These are phyloP conservation scores for Acer saccharum DNA, from an alignment of 345 rosid genomes.

Conservation along the genomic window DNA sequence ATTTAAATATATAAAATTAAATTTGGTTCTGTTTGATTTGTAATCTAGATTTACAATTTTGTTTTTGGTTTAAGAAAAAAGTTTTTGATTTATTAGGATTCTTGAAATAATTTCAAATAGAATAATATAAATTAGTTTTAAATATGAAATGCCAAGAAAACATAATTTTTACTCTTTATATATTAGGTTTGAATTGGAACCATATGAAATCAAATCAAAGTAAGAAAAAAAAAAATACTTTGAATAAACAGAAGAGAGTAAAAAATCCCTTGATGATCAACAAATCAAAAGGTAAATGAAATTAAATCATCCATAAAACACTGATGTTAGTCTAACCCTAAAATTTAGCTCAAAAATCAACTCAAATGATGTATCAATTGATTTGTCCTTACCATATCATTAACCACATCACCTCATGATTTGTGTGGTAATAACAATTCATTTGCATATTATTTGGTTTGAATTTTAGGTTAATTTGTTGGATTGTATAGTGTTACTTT, in stretches of 20 bases:
- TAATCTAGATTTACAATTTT: not conserved
- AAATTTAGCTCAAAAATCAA: no score
- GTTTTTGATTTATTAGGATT: not conserved
- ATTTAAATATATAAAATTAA: not conserved
- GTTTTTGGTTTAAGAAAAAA: not conserved
- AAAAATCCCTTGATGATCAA: not conserved
- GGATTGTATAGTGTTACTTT: no score
- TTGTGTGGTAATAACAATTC: no score
- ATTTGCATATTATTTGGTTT: no score
- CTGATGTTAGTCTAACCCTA: no score
- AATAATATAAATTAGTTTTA: not conserved
- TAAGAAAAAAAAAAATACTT: not conserved
- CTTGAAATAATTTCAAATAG: not conserved
- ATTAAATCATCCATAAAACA: not conserved
- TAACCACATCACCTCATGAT: no score
- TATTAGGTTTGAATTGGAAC: not conserved
- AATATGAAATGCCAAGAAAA: not conserved
- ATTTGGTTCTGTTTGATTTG: no score
- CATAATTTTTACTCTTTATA: no score
- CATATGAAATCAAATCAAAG: not conserved
- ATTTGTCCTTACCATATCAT: no score
- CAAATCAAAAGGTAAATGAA: not conserved
- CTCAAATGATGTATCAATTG: no score
- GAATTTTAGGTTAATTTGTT: no score
- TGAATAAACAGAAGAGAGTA: not conserved